Conservation (phyloP, 1,284 basidiomycete genomes). For the Ceratobasidium sp. region DNA sequence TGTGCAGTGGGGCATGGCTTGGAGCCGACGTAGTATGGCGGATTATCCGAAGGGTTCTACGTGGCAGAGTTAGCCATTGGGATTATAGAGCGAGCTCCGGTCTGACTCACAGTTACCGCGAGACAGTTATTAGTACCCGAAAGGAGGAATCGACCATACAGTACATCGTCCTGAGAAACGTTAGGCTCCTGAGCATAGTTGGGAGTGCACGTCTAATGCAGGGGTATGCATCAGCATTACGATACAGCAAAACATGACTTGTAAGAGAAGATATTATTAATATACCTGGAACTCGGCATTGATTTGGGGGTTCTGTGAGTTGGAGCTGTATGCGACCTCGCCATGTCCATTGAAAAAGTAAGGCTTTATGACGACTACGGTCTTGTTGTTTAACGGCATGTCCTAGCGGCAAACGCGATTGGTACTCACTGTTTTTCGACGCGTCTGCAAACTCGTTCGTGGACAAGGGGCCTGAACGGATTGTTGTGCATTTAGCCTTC, state of each 20-base stretch:
- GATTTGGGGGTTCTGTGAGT: neutral
- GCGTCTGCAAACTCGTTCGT: neutral
- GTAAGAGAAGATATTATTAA: no score
- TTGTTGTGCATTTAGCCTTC: neutral
- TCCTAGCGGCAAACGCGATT: neutral
- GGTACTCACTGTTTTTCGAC: neutral
- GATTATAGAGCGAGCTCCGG: neutral
- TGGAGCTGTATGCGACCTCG: neutral
- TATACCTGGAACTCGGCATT: slow-evolving; percentile 10
- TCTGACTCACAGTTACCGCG: neutral
- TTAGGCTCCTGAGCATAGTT: neutral
- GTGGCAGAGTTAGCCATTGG: no score
- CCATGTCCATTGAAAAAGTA: neutral
- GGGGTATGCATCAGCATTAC: no score
- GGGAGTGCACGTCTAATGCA: neutral
- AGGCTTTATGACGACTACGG: neutral
- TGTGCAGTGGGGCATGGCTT: neutral
- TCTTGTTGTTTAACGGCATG: neutral
- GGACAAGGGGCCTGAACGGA: neutral
- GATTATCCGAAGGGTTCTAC: neutral
- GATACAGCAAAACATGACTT: neutral
- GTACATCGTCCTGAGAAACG: neutral
- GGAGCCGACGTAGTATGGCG: neutral
- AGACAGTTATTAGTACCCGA: neutral
- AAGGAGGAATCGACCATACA: slow-evolving; percentile 1